Evolutionary conservation across 345 rosid species (phyloP).

Genomic region (Brassica nigra): DNA sequence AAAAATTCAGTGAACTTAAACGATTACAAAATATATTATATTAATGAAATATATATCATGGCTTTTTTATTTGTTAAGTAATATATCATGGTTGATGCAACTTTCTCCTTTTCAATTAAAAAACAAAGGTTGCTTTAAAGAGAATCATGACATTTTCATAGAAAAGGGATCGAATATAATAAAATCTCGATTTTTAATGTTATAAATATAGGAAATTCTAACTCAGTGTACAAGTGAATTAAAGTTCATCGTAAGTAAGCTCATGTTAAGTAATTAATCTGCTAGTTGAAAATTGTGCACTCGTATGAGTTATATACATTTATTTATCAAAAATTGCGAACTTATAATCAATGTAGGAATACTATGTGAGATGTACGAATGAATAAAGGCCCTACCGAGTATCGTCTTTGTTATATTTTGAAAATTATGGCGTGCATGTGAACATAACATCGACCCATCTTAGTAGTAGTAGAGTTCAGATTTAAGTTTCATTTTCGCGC

Average conservation of each 20-base stretch:
- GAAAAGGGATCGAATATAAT: slow-evolving; percentile 13
- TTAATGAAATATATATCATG: neutral
- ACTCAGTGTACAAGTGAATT: neutral
- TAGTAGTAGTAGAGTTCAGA: slow-evolving; percentile 37
- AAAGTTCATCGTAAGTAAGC: slow-evolving; percentile 13
- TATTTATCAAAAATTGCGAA: slow-evolving; percentile 16
- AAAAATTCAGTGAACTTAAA: too few relatives aligned
- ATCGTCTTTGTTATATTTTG: slow-evolving; percentile 19
- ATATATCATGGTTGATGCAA: slow-evolving; percentile 39
- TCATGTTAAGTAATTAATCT: neutral
- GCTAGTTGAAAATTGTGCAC: neutral
- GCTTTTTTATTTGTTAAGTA: neutral
- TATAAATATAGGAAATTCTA: slow-evolving; percentile 3
- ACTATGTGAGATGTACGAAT: slow-evolving; percentile 34
- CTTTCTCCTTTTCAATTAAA: slow-evolving; percentile 41
- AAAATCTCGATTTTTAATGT: slow-evolving; percentile 14
- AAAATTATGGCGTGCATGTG: slow-evolving; percentile 32
- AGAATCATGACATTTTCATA: slow-evolving; percentile 36
- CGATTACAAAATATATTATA: slow-evolving; percentile 23
- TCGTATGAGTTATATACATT: neutral
- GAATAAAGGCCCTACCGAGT: slow-evolving; percentile 36
- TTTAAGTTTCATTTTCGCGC: slow-evolving; percentile 39
- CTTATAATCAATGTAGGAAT: slow-evolving; percentile 22
- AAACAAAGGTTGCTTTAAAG: slow-evolving; percentile 37
- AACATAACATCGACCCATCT: slow-evolving; percentile 41